A percentile compares a stretch with the other conserved stretches of the same genome.
phyloP scores from a whole-genome alignment of 257 asterid genomes.

The Solanum etuberosum region DNA sequence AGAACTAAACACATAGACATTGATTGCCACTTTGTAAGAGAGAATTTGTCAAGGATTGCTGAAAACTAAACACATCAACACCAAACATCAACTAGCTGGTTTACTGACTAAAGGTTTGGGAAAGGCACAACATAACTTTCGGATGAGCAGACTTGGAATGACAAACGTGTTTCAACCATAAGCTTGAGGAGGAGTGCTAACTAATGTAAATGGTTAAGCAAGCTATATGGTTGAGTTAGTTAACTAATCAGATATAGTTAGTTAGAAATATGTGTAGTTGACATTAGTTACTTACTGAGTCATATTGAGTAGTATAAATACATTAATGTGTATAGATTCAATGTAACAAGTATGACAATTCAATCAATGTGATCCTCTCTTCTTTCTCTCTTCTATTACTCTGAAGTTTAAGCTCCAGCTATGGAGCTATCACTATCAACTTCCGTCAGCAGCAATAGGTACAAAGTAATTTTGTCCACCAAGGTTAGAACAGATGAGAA shows the following conservation, averaged over 20 bases:
- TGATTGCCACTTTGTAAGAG: neutral
- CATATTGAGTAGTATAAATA: neutral
- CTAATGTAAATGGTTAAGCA: neutral
- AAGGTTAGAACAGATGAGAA: no score
- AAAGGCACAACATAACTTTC: neutral
- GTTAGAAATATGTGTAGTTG: neutral
- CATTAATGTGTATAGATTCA: neutral
- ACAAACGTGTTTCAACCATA: no score
- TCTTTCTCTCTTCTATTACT: neutral
- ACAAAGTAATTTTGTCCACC: no score
- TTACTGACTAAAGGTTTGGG: neutral
- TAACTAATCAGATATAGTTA: neutral
- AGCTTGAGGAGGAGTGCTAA: neutral
- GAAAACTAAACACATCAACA: no score
- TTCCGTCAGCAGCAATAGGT: neutral
- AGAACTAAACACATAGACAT: neutral
- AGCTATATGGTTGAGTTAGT: neutral
- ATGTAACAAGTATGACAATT: neutral
- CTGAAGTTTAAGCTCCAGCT: neutral
- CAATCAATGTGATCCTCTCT: neutral
- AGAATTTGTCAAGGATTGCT: neutral
- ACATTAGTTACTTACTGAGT: neutral
- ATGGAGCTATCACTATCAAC: neutral
- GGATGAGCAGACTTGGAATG: no score
- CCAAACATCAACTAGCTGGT: no score